These are phyloP conservation scores for Ascochyta lentis DNA, from an alignment of 2,329 filamentous ascomycete genomes.

Conservation along the genomic window DNA sequence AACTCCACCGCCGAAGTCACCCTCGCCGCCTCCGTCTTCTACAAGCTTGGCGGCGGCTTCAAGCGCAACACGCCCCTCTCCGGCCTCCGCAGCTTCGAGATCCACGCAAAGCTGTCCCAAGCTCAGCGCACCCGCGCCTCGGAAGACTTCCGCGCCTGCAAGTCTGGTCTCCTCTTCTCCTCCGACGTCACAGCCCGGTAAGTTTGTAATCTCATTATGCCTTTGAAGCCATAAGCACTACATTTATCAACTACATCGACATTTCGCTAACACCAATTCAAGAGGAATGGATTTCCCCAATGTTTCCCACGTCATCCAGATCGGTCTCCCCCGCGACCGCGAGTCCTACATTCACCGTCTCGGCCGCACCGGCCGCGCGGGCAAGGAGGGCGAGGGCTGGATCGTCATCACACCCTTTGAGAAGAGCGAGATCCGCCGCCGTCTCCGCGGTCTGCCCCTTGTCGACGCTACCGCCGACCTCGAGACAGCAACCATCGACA, in stretches of 20 bases:
- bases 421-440: conserved; percentile 54
- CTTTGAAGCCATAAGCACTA: neutral
- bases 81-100: conserved; percentile 60
- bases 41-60: conserved; percentile 53
- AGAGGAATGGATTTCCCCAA: conserved; percentile 61
- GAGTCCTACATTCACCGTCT: conserved; percentile 61
- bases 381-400: conserved; percentile 75
- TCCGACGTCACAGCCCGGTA: conserved; percentile 58
- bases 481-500: conserved; percentile 57
- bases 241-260: neutral
- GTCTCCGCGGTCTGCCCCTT: conserved; percentile 67
- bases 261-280: neutral
- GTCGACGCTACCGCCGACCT: conserved; percentile 59
- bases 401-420: conserved; percentile 68
- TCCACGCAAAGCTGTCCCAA: conserved; percentile 83
- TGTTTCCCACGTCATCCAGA: conserved; percentile 60
- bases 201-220: neutral
- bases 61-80: conserved; percentile 40
- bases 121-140: conserved; percentile 71
- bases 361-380: conserved; percentile 67
- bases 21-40: conserved; percentile 67
- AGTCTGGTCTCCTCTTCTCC: conserved; percentile 61
- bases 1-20: conserved; percentile 78
- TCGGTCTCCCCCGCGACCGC: conserved; percentile 54
- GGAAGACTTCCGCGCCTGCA: conserved; percentile 71